These are phyloP conservation scores for Akanthomyces muscarius DNA, from an alignment of 2,329 filamentous ascomycete genomes.

Conservation along the genomic window DNA sequence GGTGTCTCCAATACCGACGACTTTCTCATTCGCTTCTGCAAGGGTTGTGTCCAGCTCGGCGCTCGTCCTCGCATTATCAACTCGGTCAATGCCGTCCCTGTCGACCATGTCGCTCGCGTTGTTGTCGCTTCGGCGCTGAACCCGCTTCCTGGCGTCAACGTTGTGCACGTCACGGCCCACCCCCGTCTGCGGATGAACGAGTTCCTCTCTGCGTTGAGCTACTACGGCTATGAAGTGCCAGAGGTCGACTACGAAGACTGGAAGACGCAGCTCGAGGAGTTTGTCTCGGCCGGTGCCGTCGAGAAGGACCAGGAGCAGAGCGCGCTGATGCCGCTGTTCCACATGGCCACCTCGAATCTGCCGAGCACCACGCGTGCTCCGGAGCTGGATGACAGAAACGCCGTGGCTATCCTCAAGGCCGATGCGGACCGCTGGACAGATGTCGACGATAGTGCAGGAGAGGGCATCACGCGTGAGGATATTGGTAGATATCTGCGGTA, in stretches of 20 bases:
- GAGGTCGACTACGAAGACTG: conserved; percentile 62
- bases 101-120: conserved; percentile 76
- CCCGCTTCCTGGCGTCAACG: conserved; percentile 51
- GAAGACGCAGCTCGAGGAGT: conserved; percentile 29
- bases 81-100: conserved; percentile 85
- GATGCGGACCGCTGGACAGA: conserved; percentile 59
- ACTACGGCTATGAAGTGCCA: conserved; percentile 69
- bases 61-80: conserved; percentile 74
- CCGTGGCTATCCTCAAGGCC: conserved; percentile 57
- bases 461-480: conserved; percentile 26
- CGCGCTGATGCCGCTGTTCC: conserved; percentile 58
- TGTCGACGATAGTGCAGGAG: conserved; percentile 50
- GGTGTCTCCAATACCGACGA: conserved; percentile 81
- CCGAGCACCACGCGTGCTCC: conserved; percentile 65
- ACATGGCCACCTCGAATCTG: conserved; percentile 66
- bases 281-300: conserved; percentile 24
- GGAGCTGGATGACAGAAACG: conserved; percentile 64
- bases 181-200: conserved; percentile 74
- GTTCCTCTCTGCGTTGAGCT: conserved; percentile 66
- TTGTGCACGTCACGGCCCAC: conserved; percentile 76
- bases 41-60: conserved; percentile 79
- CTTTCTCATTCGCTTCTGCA: conserved; percentile 81
- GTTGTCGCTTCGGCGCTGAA: conserved; percentile 71
- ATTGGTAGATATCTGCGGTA: conserved; percentile 27
- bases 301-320: conserved; percentile 29